A percentile compares a stretch with the other conserved stretches of the same genome.
Conservation (phyloP, 768 basidiomycete species). For the Hydnomerulius pinastri region DNA sequence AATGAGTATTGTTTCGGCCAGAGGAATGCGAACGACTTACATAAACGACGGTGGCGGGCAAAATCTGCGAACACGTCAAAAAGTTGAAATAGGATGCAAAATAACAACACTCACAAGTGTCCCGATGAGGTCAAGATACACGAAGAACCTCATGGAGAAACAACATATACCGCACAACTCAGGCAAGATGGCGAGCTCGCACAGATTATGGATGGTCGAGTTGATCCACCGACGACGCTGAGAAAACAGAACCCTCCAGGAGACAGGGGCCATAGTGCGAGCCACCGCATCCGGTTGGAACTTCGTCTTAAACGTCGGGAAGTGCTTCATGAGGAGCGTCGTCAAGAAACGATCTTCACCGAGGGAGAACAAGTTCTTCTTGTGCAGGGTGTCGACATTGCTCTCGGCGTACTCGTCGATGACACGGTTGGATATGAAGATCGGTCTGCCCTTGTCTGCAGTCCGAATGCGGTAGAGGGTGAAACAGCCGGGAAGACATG, state of each 20-base stretch:
- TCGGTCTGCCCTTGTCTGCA: constrained; percentile 69
- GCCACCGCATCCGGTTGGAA: constrained; percentile 66
- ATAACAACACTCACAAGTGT: constrained; percentile 46
- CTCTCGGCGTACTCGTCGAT: constrained; percentile 71
- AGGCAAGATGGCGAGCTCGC: constrained; percentile 61
- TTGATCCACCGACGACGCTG: constrained; percentile 77
- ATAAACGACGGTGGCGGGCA: constrained; percentile 63
- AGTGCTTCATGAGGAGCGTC: constrained; percentile 69
- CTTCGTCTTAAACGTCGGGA: constrained; percentile 69
- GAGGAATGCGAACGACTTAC: constrained; percentile 35
- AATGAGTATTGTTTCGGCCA: constrained; percentile 12
- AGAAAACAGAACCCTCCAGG: constrained; percentile 60
- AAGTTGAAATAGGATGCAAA: not conserved
- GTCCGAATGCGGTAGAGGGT: constrained; percentile 71
- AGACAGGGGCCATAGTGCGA: constrained; percentile 64
- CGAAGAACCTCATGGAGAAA: constrained; percentile 76
- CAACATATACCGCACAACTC: constrained; percentile 70
- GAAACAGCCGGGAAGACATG: constrained; percentile 76
- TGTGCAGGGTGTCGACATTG: constrained; percentile 67
- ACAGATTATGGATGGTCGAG: constrained; percentile 69
- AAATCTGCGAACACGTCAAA: constrained; percentile 39
- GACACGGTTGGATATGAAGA: constrained; percentile 72
- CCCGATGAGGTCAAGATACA: constrained; percentile 65
- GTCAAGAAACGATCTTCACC: constrained; percentile 76
- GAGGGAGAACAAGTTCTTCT: constrained; percentile 69